phyloP scores from a whole-genome alignment of 306 rosid species.

The Leucaena leucocephala region DNA sequence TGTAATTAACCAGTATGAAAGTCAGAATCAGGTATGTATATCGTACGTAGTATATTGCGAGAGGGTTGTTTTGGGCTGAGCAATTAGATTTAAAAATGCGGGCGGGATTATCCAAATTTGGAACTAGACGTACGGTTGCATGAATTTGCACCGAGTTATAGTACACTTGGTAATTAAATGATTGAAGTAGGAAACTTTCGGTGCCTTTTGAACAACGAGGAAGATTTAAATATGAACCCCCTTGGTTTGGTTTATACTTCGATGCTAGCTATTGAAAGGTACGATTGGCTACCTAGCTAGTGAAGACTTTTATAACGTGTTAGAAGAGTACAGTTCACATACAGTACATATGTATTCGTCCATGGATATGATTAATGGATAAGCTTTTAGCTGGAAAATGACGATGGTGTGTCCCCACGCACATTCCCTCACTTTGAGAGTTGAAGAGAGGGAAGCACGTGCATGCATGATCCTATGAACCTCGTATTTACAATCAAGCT shows the following conservation, averaged over 20 bases:
- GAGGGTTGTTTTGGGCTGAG: no score
- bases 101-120: no score
- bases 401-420: conserved; percentile 41
- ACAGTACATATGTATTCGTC: not conserved
- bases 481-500: conserved; percentile 28
- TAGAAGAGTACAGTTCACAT: not conserved
- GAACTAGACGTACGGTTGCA: not conserved
- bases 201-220: conserved; percentile 19
- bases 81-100: no score
- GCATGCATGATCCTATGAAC: conserved; percentile 66
- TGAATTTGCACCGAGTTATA: not conserved
- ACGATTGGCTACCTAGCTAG: no score
- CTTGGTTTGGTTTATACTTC: conserved; percentile 36
- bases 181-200: conserved; percentile 43
- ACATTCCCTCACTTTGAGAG: conserved; percentile 43
- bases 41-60: no score
- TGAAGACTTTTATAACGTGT: no score
- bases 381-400: conserved; percentile 43
- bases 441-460: conserved; percentile 67
- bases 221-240: not conserved
- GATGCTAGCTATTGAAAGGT: not conserved
- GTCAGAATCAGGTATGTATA: no score
- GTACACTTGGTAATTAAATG: not conserved
- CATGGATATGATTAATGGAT: not conserved
- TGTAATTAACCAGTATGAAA: no score